These are phyloP conservation scores for Salicornia ramosissima DNA, from an alignment of 148 eudicot genomes.

Conservation along the genomic window DNA sequence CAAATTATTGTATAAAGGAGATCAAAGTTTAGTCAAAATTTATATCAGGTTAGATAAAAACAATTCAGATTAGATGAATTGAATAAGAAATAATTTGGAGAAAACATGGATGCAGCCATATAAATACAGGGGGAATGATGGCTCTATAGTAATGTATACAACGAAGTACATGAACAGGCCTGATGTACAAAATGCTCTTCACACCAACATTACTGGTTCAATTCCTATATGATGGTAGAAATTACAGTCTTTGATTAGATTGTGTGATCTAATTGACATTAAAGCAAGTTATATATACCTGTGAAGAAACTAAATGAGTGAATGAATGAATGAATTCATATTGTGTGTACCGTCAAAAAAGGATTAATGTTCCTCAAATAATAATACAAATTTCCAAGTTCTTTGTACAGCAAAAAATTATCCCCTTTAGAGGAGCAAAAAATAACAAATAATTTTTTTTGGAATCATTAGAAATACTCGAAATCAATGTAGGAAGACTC, in stretches of 20 bases:
- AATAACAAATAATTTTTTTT: too few species aligned
- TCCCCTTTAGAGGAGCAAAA: slow-evolving; percentile 1
- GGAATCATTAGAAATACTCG: slow-evolving; percentile 85
- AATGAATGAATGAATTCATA: too few species aligned
- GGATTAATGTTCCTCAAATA: neutral
- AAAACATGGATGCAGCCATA: slow-evolving; percentile 32
- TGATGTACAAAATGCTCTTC: slow-evolving; percentile 38
- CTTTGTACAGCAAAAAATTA: slow-evolving; percentile 26
- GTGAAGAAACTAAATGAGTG: slow-evolving; percentile 9
- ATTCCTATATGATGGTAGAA: neutral
- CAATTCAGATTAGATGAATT: too few species aligned
- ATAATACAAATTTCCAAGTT: neutral
- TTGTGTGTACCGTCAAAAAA: slow-evolving; percentile 1
- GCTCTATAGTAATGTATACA: slow-evolving; percentile 27
- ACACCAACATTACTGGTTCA: slow-evolving; percentile 21
- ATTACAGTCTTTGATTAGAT: neutral
- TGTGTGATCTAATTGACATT: neutral
- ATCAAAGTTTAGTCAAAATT: too few species aligned
- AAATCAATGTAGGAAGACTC: slow-evolving; percentile 68
- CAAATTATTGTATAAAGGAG: too few species aligned
- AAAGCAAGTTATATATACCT: neutral
- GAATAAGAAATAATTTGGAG: too few species aligned
- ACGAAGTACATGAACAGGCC: slow-evolving; percentile 27
- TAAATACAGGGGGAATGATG: slow-evolving; percentile 28
- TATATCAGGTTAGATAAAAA: too few species aligned